These are phyloP conservation scores for Pelargonium nanum DNA, from an alignment of 345 rosid genomes.

Conservation along the genomic window DNA sequence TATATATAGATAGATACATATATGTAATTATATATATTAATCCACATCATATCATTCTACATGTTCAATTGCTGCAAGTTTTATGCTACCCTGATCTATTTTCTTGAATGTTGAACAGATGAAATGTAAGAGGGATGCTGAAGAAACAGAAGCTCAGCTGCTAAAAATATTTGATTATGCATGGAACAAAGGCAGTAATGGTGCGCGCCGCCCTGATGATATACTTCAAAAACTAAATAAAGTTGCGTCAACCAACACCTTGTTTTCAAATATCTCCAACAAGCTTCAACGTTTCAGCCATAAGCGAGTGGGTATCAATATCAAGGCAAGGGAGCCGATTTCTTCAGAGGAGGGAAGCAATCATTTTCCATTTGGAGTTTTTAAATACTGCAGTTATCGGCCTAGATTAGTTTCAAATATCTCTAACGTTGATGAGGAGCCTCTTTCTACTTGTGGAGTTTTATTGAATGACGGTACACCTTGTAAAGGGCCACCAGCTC, in stretches of 20 bases:
- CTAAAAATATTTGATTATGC: constrained; percentile 71
- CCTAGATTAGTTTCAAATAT: constrained; percentile 39
- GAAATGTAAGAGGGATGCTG: constrained; percentile 52
- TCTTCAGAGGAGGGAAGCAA: constrained; percentile 23
- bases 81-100: background rate
- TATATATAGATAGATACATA: too few species aligned
- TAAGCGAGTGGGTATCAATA: constrained; percentile 48
- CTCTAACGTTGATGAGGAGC: constrained; percentile 8
- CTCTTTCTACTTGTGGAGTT: constrained; percentile 41
- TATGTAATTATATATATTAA: too few species aligned
- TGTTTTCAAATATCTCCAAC: constrained; percentile 21
- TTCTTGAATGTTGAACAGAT: constrained; percentile 29
- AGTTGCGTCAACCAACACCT: constrained; percentile 20
- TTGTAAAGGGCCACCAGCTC: constrained; percentile 39
- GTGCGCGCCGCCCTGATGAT: constrained; percentile 49
- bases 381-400: constrained; percentile 39
- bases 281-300: constrained; percentile 27
- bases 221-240: constrained; percentile 41
- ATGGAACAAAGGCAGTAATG: constrained; percentile 82
- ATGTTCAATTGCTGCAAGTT: background rate
- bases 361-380: constrained; percentile 26
- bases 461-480: constrained; percentile 29
- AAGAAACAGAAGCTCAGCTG: constrained; percentile 44
- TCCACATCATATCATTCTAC: background rate
- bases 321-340: constrained; percentile 27